phyloP scores from a whole-genome alignment of 495 filamentous ascomycete genomes.

The Amorphotheca resinae region DNA sequence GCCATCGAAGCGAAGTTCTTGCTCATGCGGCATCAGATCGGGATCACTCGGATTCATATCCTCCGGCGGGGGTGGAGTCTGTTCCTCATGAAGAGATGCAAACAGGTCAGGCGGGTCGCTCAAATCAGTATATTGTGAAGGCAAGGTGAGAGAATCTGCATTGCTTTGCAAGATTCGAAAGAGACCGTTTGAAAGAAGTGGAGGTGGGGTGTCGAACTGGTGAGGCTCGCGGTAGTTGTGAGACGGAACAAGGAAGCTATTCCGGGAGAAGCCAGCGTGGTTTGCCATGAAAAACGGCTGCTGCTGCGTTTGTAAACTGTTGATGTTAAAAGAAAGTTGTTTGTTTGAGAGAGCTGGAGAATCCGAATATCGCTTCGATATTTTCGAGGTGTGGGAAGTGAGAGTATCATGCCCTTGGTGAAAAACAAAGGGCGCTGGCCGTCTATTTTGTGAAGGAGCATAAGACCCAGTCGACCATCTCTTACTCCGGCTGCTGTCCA shows the following conservation, averaged over 20 bases:
- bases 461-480: constrained; percentile 61
- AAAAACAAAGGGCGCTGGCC: constrained; percentile 43
- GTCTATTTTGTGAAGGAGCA: constrained; percentile 31
- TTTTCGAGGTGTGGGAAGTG: constrained; percentile 28
- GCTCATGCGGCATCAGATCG: constrained; percentile 56
- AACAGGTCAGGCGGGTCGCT: constrained; percentile 63
- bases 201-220: constrained; percentile 39
- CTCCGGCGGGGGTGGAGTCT: constrained; percentile 53
- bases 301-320: constrained; percentile 40
- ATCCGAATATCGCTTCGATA: constrained; percentile 36
- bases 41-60: constrained; percentile 66
- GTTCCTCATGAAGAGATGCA: constrained; percentile 53
- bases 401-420: constrained; percentile 36
- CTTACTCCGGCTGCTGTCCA: constrained; percentile 49
- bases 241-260: constrained; percentile 22
- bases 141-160: constrained; percentile 46
- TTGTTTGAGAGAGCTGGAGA: constrained; percentile 42
- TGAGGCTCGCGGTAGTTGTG: constrained; percentile 23
- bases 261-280: constrained; percentile 34
- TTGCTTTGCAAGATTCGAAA: constrained; percentile 60
- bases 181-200: constrained; percentile 48
- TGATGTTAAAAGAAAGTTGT: constrained; percentile 38
- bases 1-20: constrained; percentile 64
- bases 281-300: constrained; percentile 39
- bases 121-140: constrained; percentile 50